These are phyloP conservation scores for Trichoderma koningii DNA, from an alignment of 2,329 filamentous ascomycete genomes.

Conservation along the genomic window DNA sequence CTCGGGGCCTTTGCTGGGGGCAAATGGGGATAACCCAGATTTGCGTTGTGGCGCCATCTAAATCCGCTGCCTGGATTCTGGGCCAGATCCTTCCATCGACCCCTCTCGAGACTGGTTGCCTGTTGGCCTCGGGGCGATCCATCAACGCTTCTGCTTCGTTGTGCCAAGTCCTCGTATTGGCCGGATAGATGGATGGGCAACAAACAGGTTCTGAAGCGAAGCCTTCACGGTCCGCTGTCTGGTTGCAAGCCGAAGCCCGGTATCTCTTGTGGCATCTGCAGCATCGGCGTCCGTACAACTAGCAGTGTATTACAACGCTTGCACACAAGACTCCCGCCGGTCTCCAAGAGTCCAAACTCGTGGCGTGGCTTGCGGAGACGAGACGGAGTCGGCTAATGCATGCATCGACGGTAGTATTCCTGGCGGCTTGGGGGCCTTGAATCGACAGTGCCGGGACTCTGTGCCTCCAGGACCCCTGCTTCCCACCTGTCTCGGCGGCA, in stretches of 20 bases:
- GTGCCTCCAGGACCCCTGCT: neutral
- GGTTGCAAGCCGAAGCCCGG: neutral
- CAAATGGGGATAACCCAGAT: constrained; percentile 2
- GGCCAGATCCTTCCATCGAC: constrained; percentile 16
- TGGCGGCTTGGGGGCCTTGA: constrained; percentile 7
- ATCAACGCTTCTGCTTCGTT: neutral
- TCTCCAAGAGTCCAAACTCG: neutral
- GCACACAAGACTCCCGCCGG: neutral
- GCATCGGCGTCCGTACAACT: neutral
- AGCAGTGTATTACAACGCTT: too few relatives aligned
- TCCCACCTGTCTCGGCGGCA: constrained; percentile 1
- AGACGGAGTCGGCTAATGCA: constrained; percentile 11
- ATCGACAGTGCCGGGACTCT: constrained; percentile 7
- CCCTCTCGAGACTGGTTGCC: constrained; percentile 10
- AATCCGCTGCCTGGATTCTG: constrained; percentile 4
- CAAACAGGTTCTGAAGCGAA: neutral
- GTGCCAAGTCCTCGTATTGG: constrained; percentile 1
- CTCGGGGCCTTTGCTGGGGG: neutral
- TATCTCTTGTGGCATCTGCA: neutral
- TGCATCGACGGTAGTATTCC: constrained; percentile 22
- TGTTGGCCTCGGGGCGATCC: constrained; percentile 5
- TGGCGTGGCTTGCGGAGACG: constrained; percentile 24
- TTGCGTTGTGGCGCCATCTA: constrained; percentile 9
- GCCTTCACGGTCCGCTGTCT: neutral
- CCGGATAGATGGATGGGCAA: neutral